Evolutionary conservation across 768 basidiomycete species (phyloP).

Genomic region (Dendrothele bispora): DNA sequence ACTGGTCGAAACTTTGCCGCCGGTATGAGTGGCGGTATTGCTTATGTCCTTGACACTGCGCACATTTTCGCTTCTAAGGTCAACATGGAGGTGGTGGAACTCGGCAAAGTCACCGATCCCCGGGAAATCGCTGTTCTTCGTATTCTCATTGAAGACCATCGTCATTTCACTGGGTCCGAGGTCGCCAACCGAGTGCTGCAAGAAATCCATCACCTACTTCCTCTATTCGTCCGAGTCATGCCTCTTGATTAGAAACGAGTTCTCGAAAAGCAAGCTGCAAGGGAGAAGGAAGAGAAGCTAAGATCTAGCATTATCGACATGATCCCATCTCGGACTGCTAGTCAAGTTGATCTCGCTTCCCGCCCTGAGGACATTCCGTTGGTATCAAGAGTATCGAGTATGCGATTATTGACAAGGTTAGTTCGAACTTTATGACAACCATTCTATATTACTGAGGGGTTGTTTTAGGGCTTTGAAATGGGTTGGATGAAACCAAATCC

Average conservation of each 20-base stretch:
- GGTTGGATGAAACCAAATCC: conserved; percentile 92
- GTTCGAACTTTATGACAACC: conserved; percentile 9
- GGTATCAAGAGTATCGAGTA: conserved; percentile 99
- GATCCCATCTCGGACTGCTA: conserved; percentile 90
- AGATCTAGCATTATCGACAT: conserved; percentile 84
- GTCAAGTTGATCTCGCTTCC: conserved; percentile 88
- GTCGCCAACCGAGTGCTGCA: conserved; percentile 91
- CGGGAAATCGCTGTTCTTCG: conserved; percentile 94
- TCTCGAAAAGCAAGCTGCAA: conserved; percentile 81
- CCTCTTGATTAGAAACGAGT: conserved; percentile 96
- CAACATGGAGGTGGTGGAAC: conserved; percentile 96
- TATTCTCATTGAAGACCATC: conserved; percentile 94
- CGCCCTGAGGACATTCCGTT: conserved; percentile 75
- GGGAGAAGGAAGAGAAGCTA: conserved; percentile 84
- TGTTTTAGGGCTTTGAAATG: conserved; percentile 84
- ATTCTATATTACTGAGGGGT: conserved; percentile 5
- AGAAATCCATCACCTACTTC: conserved; percentile 95
- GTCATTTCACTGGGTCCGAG: conserved; percentile 94
- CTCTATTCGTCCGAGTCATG: conserved; percentile 97
- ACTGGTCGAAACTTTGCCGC: conserved; percentile 98
- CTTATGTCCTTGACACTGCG: conserved; percentile 94
- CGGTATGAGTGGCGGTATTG: conserved; percentile 98
- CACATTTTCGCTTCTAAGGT: conserved; percentile 93
- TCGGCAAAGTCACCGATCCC: conserved; percentile 91
- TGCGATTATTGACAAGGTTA: conserved; percentile 94